Evolutionary conservation across 306 rosid genomes (phyloP), one percentile per base, ranked within the genome.

Genomic region (Castanopsis chinensis): DNA sequence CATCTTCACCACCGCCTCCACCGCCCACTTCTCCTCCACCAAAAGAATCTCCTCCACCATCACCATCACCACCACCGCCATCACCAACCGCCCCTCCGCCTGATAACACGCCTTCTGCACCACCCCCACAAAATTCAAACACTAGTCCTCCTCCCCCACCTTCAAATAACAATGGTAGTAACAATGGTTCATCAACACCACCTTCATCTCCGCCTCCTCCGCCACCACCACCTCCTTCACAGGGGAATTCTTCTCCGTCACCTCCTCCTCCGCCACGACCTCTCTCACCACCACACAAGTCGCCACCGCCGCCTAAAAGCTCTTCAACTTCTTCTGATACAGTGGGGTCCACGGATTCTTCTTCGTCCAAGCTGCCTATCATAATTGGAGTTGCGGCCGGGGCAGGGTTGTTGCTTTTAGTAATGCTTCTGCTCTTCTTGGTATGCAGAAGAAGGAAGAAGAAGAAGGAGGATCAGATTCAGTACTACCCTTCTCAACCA

Each of bases 311-410:
- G 0, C 81, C 35, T 1, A 33, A 6, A n/a, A 80, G 9, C 14
- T 65, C 84, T 25, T 55, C 88, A 6, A 12, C 83, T 0, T 21
- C 33, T 14, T 32, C 76, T 15, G 11, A 74, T 23, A 0, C 69
- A 27, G 20, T 74, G n/a, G 0, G 79, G 3, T 35, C 78, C 51
- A 30, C 25, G 0, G 21, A 3, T 52, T 13, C 63, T 5, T 58
- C 83, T 5, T 59, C 20, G 53, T 15, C 52, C 11, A 32, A 67
- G 79, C 5, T 43, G 49, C 82, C 89, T 6, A 1, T 76, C 70
- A 87, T 94, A 32, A 23, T 85, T 57, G 97, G 87, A 81, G 51
- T 88, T 61, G 90, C 79, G 53, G 80, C 72, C 18, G 95, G 83
- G 21, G 91, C 69, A 18, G 95, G 84, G 6, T 19, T 94, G 17